Evolutionary conservation across 768 basidiomycete species (phyloP), one percentile per base, ranked within the genome.

Genomic region (Clavulina sp.): DNA sequence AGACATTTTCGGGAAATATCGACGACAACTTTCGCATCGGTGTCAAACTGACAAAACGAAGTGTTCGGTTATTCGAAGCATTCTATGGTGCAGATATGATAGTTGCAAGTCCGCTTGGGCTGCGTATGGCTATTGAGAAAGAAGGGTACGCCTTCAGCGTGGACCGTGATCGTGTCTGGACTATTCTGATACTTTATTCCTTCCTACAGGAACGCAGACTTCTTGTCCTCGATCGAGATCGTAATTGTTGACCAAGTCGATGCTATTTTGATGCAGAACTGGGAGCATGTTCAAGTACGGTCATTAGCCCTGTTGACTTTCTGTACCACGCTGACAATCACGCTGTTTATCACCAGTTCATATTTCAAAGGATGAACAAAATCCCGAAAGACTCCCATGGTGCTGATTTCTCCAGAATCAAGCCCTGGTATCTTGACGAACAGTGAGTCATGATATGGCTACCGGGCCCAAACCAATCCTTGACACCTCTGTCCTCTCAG

Each of bases 351-450:
- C 26, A 50, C 7, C 44, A 95, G 91, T 89, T 84, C 61, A 76
- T 95, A 48, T 73, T 99, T 58, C 77, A 77, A 4, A 74, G 83
- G 57, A 65, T 96, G 54, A 97, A 96, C 66, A 73, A 82, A 58
- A 70, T 95, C 7, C 95, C 95, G 1, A 87, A 89, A 60, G 85
- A 92, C 59, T 87, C 91, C 1, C 92, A 81, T 57, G 84, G 92
- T 55, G 77, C 84, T 23, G 95, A 97, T 65, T 96, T 97, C 67
- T 93, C 91, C 6, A 78, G 95, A 7, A 84, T 97, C 59, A 97
- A 95, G 66, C 86, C 89, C 1, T 97, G 95, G 95, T 95, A 92
- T 64, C 74, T 97, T 7, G 93, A 97, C 58, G 84, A 82, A 62
- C 76, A 88, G 43, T 46, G 26, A 13, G 92, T 95, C 68, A 6